These are phyloP conservation scores for Pythium guiyangense DNA, from an alignment of 352 stramenopile genomes.

Conservation along the genomic window DNA sequence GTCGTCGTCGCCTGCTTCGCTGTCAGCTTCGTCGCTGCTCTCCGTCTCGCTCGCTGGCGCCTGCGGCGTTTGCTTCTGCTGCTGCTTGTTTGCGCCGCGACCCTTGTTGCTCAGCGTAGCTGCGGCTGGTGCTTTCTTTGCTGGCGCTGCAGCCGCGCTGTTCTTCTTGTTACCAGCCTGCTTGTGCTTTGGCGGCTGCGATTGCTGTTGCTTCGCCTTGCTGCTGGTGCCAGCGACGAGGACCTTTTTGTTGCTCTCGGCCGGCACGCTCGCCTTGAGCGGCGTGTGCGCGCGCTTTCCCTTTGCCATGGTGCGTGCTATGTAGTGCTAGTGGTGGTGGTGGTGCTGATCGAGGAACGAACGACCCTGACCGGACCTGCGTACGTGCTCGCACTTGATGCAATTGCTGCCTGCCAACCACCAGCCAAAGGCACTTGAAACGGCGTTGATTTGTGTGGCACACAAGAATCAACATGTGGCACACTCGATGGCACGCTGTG, in stretches of 20 bases:
- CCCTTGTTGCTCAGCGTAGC: constrained; percentile 10
- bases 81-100: constrained; percentile 8
- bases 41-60: constrained; percentile 17
- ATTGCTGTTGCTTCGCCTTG: constrained; percentile 1
- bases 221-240: constrained; percentile 3
- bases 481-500: too few species aligned
- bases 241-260: constrained; percentile 19
- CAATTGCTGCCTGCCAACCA: too few species aligned
- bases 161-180: constrained; percentile 6
- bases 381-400: too few species aligned
- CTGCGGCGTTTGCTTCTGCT: constrained; percentile 9
- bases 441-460: too few species aligned
- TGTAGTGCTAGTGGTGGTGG: neutral
- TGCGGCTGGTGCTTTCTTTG: constrained; percentile 7
- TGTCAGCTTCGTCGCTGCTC: constrained; percentile 18
- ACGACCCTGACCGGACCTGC: neutral
- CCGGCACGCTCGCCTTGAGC: constrained; percentile 17
- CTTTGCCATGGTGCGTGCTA: constrained; percentile 17
- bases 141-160: neutral
- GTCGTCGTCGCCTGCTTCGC: constrained; percentile 16
- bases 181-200: neutral
- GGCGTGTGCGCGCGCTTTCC: constrained; percentile 12
- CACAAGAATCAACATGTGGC: too few species aligned
- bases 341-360: neutral
- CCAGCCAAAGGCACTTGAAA: too few species aligned